These are phyloP conservation scores for Acanthamoeba sp. DNA, from an alignment of 208 protist species.

Conservation along the genomic window DNA sequence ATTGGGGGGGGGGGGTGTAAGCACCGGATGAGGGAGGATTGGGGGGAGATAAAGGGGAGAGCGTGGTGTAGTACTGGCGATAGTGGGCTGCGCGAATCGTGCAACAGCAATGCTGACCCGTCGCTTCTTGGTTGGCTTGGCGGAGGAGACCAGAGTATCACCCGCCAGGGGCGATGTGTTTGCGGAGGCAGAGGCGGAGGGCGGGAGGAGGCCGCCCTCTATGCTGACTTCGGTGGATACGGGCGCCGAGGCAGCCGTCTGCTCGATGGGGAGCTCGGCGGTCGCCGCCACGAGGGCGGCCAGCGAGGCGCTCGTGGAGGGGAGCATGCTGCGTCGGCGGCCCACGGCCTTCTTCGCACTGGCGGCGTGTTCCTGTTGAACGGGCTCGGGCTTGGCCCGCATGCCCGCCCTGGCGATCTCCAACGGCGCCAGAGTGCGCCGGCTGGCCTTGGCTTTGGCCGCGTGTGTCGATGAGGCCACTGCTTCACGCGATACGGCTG, in stretches of 20 bases:
- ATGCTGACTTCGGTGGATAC: neutral
- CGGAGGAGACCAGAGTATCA: neutral
- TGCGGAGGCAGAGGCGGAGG: neutral
- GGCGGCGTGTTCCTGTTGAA: neutral
- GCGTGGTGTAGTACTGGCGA: neutral
- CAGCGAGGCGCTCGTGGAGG: conserved; percentile 21
- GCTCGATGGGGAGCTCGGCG: neutral
- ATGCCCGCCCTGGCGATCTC: too few relatives aligned
- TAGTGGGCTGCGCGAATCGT: conserved; percentile 16
- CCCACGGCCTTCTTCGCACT: neutral
- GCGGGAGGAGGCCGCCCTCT: too few relatives aligned
- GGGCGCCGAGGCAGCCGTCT: neutral
- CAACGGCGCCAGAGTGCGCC: too few relatives aligned
- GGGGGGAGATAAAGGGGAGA: too few relatives aligned
- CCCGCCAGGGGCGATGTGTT: neutral
- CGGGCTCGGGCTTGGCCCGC: too few relatives aligned
- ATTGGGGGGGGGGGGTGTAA: neutral
- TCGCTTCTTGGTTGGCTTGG: neutral
- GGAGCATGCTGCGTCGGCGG: neutral
- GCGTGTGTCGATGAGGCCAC: too few relatives aligned
- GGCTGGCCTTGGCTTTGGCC: too few relatives aligned
- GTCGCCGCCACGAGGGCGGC: neutral
- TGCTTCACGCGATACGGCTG: too few relatives aligned
- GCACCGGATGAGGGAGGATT: too few relatives aligned
- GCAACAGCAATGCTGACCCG: conserved; percentile 10